Base-by-base conservation (phyloP, 208 protist genomes). In the Endotrypanum monterogeii region DNA sequence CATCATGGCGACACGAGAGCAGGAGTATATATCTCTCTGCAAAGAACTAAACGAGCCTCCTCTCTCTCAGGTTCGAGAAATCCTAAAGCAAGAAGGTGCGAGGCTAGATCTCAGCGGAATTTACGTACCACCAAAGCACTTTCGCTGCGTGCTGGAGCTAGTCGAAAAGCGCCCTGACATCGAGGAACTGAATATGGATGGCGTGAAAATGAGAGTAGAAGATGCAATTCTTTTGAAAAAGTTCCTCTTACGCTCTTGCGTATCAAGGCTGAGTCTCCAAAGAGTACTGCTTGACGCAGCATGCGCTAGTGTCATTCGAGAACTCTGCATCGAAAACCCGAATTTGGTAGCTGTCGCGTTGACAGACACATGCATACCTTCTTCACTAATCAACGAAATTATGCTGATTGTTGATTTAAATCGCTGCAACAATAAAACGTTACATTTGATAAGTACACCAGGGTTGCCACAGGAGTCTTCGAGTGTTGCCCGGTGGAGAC, bases 161-260 rank as follows among this genome's bases (percentile, higher is more conserved):
- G 41, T 88, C 28, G 70, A 82, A 57, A 58, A 87, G 32, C 82
- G 82, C 4, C 76, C 73, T 23, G 83, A 93, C 62, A 82, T 91
- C 23, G 78, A 90, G 54, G 79, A 83, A 32, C 62, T 93, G 6
- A 69, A 85, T 71, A 54, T 93, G 20, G 84, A 85, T 63, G 86
- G 80, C n/a, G 75, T 80, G 50, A 44, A 77, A 37, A 25, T 88
- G 32, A 44, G 66, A 16, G 74, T 67, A 3, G 67, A 75, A 1
- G 79, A 90, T 37, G 66, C 86, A n/a, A 57, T 76, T 18, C 30
- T 54, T 32, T 65, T 93, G 20, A 83, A 85, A 62, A 46, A 71
- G 20, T 52, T 70, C 52, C 58, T 93, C 37, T 72, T 79, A 30
- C 69, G 71, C 3, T 82, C 82, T 25, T 85, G 78, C 50, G 83